phyloP scores from a whole-genome alignment of 148 eudicot species.

The Fallopia convolvulus region DNA sequence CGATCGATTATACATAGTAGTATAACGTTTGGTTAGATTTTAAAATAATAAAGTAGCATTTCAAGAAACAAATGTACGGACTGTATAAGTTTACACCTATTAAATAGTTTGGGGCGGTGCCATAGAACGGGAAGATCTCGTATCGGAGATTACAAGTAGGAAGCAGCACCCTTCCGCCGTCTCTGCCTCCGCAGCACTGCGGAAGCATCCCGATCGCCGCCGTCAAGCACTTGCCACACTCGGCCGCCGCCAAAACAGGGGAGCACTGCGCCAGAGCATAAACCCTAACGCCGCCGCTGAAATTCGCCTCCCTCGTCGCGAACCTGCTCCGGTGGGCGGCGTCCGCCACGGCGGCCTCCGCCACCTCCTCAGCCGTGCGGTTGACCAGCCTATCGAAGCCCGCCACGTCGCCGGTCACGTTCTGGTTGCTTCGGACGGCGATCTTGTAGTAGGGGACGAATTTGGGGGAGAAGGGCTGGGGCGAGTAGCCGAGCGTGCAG shows the following conservation, averaged over 20 bases:
- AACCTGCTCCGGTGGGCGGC: slow-evolving; percentile 13
- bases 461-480: neutral
- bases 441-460: neutral
- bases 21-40: neutral
- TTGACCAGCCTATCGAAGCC: neutral
- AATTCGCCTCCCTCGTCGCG: neutral
- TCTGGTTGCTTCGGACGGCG: neutral
- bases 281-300: neutral
- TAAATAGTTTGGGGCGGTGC: neutral
- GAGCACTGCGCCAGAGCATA: slow-evolving; percentile 35
- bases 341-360: slow-evolving; percentile 1
- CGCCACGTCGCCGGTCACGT: slow-evolving; percentile 1
- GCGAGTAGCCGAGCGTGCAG: neutral
- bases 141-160: slow-evolving; percentile 26
- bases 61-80: neutral
- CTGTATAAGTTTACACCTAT: neutral
- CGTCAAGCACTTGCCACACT: slow-evolving; percentile 27
- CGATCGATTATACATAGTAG: too few relatives aligned
- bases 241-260: slow-evolving; percentile 24
- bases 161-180: slow-evolving; percentile 18
- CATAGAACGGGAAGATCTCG: slow-evolving; percentile 19
- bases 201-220: slow-evolving; percentile 9
- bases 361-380: neutral
- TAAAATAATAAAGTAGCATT: too few relatives aligned
- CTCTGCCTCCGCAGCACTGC: neutral